phyloP scores from a whole-genome alignment of 1,139 yeast species.

The Debaryomyces psychrophilus region DNA sequence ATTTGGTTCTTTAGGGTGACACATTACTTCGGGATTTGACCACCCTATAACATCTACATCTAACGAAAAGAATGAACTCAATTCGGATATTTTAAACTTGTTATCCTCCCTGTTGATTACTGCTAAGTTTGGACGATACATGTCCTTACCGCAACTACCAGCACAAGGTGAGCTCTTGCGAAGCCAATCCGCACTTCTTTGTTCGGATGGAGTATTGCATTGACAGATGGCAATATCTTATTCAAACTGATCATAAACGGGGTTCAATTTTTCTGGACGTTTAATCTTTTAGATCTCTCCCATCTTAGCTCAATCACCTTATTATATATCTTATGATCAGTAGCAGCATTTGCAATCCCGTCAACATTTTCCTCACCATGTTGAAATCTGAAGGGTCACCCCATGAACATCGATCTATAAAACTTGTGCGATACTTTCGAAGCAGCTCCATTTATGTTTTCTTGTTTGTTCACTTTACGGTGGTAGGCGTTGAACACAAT shows the following conservation, averaged over 20 bases:
- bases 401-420: conserved; percentile 31
- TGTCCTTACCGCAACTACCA: conserved; percentile 53
- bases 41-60: conserved; percentile 39
- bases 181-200: conserved; percentile 55
- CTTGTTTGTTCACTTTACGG: conserved; percentile 16
- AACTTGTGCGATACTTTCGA: conserved; percentile 13
- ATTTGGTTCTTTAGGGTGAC: conserved; percentile 23
- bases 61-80: conserved; percentile 43
- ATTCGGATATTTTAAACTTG: conserved; percentile 27
- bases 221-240: conserved; percentile 15
- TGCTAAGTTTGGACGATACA: conserved; percentile 52
- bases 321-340: conserved; percentile 24
- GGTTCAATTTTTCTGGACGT: conserved; percentile 43
- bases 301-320: conserved; percentile 32
- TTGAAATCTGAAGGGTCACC: conserved; percentile 44
- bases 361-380: conserved; percentile 36
- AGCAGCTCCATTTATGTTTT: conserved; percentile 8
- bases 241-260: conserved; percentile 41
- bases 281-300: conserved; percentile 16
- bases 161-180: conserved; percentile 48
- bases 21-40: conserved; percentile 30
- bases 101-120: conserved; percentile 43
- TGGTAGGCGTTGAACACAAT: conserved; percentile 37
- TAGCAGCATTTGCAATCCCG: conserved; percentile 18
- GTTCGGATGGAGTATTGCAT: conserved; percentile 19